Conservation (phyloP, 2,329 filamentous ascomycete genomes). For the Phoma sp. region DNA sequence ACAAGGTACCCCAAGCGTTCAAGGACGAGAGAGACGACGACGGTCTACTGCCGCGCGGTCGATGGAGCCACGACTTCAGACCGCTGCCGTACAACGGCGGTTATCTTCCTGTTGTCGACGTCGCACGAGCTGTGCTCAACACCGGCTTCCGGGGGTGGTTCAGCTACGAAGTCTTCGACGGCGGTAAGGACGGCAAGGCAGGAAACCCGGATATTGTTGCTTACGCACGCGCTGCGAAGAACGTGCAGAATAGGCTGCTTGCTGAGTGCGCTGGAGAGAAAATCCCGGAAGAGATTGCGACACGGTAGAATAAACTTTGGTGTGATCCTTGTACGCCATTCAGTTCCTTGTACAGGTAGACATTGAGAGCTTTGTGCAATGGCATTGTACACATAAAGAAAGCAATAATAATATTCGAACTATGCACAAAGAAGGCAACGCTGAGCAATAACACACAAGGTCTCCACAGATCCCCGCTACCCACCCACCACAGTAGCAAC, state of each 20-base stretch:
- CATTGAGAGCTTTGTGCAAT: too few species aligned
- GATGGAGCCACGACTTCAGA: conserved; percentile 75
- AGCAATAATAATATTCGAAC: neutral
- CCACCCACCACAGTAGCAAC: neutral
- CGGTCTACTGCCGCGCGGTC: conserved; percentile 65
- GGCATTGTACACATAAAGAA: conserved; percentile 2
- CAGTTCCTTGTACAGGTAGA: neutral
- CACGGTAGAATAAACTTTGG: conserved; percentile 9
- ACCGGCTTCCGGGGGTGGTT: conserved; percentile 74
- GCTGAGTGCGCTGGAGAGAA: conserved; percentile 35
- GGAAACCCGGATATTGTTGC: conserved; percentile 58
- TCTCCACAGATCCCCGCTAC: neutral
- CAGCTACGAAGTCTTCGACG: conserved; percentile 74
- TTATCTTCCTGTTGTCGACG: conserved; percentile 71
- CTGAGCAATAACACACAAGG: neutral
- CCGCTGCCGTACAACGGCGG: conserved; percentile 74
- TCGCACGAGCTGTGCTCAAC: conserved; percentile 68
- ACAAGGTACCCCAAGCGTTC: conserved; percentile 66
- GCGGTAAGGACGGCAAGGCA: conserved; percentile 60
- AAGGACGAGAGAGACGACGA: conserved; percentile 55
- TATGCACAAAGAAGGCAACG: neutral
- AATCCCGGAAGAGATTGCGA: conserved; percentile 21
- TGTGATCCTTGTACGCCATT: neutral
- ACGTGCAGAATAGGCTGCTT: conserved; percentile 52
- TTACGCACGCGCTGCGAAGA: conserved; percentile 61